These are phyloP conservation scores for Trypanosomatidae sp. DNA, from an alignment of 208 protist species.

Conservation along the genomic window DNA sequence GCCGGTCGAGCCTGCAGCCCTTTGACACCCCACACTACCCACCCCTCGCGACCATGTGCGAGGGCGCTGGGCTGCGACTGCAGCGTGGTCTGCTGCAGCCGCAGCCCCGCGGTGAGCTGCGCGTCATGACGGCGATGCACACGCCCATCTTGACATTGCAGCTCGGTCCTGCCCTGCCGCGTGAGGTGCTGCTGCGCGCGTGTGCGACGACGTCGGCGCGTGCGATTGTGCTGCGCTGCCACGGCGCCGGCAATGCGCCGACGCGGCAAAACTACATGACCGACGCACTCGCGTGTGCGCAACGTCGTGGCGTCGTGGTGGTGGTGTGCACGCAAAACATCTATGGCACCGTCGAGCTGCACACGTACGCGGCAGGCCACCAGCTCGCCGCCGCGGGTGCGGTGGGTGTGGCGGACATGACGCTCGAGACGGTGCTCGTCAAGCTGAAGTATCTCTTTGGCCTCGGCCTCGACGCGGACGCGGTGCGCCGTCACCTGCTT, in stretches of 20 bases:
- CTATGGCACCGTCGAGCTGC: constrained; percentile 44
- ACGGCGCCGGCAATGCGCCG: constrained; percentile 91
- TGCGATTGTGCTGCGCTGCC: constrained; percentile 86
- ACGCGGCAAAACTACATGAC: constrained; percentile 47
- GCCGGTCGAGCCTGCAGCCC: constrained; percentile 57
- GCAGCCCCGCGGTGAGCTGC: constrained; percentile 28
- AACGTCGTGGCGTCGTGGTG: constrained; percentile 72
- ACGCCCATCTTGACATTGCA: constrained; percentile 31
- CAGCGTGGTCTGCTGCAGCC: constrained; percentile 23
- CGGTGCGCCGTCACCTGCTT: constrained; percentile 21
- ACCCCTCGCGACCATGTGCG: constrained; percentile 67
- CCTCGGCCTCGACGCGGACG: constrained; percentile 14
- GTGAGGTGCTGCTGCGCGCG: constrained; percentile 7
- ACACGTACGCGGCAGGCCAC: constrained; percentile 65
- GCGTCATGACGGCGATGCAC: constrained; percentile 31
- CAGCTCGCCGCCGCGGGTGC: constrained; percentile 48
- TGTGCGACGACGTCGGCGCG: constrained; percentile 20
- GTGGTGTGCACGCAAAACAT: constrained; percentile 86
- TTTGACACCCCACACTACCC: constrained; percentile 89
- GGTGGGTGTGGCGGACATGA: constrained; percentile 85
- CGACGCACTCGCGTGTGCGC: constrained; percentile 33
- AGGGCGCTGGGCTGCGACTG: constrained; percentile 24
- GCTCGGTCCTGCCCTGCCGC: constrained; percentile 68
- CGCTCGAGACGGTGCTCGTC: constrained; percentile 74
- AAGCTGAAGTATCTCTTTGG: constrained; percentile 87